phyloP scores from a whole-genome alignment of 2,329 filamentous ascomycete genomes.

The Colletotrichum cordylinicola region DNA sequence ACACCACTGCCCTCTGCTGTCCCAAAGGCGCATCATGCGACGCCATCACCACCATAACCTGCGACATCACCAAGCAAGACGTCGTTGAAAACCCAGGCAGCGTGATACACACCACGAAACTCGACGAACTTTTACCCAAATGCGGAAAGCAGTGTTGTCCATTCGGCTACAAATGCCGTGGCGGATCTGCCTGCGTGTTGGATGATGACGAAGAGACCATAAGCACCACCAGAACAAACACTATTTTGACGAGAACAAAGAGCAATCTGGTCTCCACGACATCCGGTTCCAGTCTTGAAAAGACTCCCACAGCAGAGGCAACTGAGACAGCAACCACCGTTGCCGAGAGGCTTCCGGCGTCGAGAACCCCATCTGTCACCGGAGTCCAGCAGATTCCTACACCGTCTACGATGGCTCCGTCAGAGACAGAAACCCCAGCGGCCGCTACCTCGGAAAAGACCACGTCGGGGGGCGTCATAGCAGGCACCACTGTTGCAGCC shows the following conservation, averaged over 20 bases:
- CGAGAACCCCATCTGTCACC: neutral
- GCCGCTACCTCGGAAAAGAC: neutral
- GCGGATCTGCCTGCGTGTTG: conserved; percentile 49
- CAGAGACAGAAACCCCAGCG: neutral
- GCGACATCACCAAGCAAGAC: conserved; percentile 68
- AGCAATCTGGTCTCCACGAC: neutral
- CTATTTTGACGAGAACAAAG: neutral
- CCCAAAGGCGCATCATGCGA: conserved; percentile 62
- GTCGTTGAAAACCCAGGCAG: conserved; percentile 60
- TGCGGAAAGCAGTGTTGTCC: conserved; percentile 74
- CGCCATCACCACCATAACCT: conserved; percentile 67
- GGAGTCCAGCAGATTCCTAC: neutral
- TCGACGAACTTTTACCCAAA: conserved; percentile 59
- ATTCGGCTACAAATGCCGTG: conserved; percentile 70
- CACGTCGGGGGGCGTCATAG: neutral
- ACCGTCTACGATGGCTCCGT: neutral
- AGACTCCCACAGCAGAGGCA: neutral
- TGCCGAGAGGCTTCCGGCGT: neutral
- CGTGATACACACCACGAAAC: conserved; percentile 69
- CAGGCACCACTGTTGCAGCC: conserved; percentile 13
- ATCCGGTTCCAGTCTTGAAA: neutral
- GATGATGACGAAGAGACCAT: conserved; percentile 50
- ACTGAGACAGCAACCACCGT: neutral
- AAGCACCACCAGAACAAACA: neutral
- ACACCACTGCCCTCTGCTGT: conserved; percentile 75